Conservation (phyloP, 2,329 filamentous ascomycete species). For the Sclerotinia minor region DNA sequence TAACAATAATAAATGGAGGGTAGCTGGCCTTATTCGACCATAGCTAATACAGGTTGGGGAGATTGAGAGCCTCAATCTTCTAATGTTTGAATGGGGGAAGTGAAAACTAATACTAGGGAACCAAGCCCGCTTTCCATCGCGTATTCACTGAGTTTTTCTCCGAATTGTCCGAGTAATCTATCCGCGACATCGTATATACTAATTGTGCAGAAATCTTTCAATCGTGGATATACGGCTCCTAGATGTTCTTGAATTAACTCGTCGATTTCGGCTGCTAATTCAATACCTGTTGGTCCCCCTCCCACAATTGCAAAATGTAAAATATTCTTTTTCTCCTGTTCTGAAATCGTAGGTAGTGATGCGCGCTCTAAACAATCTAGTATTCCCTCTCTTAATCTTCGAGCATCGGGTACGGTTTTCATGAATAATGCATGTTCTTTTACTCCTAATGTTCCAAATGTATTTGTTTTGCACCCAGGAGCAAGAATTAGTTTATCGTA, state of each 20-base stretch:
- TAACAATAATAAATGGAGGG: too few relatives aligned
- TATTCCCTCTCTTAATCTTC: slow-evolving; percentile 39
- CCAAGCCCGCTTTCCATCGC: slow-evolving; percentile 45
- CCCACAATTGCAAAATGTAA: slow-evolving; percentile 74
- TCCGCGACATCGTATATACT: slow-evolving; percentile 49
- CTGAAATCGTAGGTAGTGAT: slow-evolving; percentile 58
- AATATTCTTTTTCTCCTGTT: slow-evolving; percentile 56
- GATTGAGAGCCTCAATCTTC: too few relatives aligned
- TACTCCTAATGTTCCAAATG: slow-evolving; percentile 33
- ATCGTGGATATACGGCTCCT: slow-evolving; percentile 44
- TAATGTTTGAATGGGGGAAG: too few relatives aligned
- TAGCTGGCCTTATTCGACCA: too few relatives aligned
- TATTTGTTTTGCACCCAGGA: slow-evolving; percentile 44
- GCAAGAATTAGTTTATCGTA: slow-evolving; percentile 48
- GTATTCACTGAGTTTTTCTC: slow-evolving; percentile 46
- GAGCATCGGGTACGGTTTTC: slow-evolving; percentile 37
- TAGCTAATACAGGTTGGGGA: too few relatives aligned
- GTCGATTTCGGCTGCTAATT: slow-evolving; percentile 47
- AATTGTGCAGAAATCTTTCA: slow-evolving; percentile 45
- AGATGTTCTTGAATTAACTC: slow-evolving; percentile 47
- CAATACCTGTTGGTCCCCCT: slow-evolving; percentile 61
- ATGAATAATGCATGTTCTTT: slow-evolving; percentile 34
- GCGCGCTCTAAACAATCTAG: slow-evolving; percentile 59
- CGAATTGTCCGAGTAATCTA: slow-evolving; percentile 46
- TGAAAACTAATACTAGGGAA: too few relatives aligned